phyloP scores from a whole-genome alignment of 1,284 basidiomycete species.

The Ustilago trichophora region DNA sequence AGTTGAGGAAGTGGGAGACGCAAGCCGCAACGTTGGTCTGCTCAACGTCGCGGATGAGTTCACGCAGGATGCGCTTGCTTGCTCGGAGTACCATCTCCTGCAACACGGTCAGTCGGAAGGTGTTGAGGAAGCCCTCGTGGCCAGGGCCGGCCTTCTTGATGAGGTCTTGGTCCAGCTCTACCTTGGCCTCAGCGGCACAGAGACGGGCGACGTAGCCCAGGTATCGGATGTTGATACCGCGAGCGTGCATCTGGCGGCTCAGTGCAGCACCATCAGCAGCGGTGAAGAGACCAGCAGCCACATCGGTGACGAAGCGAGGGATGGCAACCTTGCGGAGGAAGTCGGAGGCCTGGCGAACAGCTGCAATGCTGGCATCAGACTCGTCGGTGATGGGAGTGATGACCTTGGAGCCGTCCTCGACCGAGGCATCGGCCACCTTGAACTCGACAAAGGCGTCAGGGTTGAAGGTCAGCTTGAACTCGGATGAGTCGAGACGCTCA shows the following conservation, averaged over 20 bases:
- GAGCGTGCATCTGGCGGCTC: constrained; percentile 70
- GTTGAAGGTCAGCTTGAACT: constrained; percentile 72
- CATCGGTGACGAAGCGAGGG: constrained; percentile 68
- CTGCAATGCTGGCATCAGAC: constrained; percentile 69
- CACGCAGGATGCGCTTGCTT: constrained; percentile 71
- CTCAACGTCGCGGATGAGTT: constrained; percentile 56
- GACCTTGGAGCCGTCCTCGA: constrained; percentile 40
- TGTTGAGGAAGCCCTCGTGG: constrained; percentile 57
- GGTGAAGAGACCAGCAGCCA: constrained; percentile 68
- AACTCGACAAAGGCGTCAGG: constrained; percentile 72
- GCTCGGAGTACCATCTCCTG: constrained; percentile 73
- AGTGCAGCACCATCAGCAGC: constrained; percentile 70
- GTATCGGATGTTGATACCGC: constrained; percentile 74
- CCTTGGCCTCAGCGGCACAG: constrained; percentile 67
- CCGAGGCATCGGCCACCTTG: constrained; percentile 43
- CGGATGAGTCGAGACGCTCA: constrained; percentile 63
- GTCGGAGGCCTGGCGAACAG: constrained; percentile 70
- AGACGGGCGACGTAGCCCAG: constrained; percentile 69
- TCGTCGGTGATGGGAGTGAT: constrained; percentile 68
- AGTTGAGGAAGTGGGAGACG: constrained; percentile 72
- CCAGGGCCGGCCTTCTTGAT: constrained; percentile 59
- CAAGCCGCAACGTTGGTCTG: constrained; percentile 45
- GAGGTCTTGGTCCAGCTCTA: constrained; percentile 59
- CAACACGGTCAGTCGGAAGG: constrained; percentile 66
- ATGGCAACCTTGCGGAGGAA: constrained; percentile 70